These are phyloP conservation scores for Excoecaria cochinchinensis DNA, from an alignment of 345 rosid genomes.

Conservation along the genomic window DNA sequence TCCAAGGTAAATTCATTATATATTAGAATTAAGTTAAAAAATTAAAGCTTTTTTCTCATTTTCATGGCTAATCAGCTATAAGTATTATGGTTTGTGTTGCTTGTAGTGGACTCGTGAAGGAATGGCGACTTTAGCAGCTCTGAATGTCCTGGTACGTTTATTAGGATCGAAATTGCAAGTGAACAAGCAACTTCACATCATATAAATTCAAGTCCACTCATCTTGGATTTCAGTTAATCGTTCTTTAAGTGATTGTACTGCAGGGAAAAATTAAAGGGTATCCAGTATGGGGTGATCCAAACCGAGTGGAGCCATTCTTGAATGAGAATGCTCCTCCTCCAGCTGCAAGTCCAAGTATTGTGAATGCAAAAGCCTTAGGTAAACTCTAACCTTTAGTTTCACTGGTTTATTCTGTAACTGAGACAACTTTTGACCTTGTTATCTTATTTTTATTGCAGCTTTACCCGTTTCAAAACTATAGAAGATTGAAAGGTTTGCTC, in stretches of 20 bases:
- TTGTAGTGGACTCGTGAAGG: slow-evolving; percentile 99
- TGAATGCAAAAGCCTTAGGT: slow-evolving; percentile 85
- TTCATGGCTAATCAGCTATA: neutral
- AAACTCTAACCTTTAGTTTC: neutral
- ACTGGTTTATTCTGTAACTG: neutral
- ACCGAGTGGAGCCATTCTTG: slow-evolving; percentile 75
- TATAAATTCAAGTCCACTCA: neutral
- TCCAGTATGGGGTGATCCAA: slow-evolving; percentile 78
- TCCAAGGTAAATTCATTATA: slow-evolving; percentile 59
- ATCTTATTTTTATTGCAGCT: slow-evolving; percentile 43
- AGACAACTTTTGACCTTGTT: neutral
- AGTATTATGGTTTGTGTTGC: neutral
- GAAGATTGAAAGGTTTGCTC: slow-evolving; percentile 15
- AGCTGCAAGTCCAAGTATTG: slow-evolving; percentile 82
- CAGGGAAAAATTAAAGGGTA: slow-evolving; percentile 94
- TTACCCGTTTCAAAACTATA: slow-evolving; percentile 82
- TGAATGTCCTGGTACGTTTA: slow-evolving; percentile 73
- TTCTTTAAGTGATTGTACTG: neutral
- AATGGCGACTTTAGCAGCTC: slow-evolving; percentile 94
- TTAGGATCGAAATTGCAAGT: neutral
- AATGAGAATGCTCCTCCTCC: slow-evolving; percentile 78
- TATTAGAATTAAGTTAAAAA: no score
- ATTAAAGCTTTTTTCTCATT: neutral
- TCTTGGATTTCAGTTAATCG: neutral
- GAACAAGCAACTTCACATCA: neutral